Percentiles rank a stretch among this genome's conserved stretches.
phyloP scores from a whole-genome alignment of 208 protist genomes.

The Porcisia hertigi region DNA sequence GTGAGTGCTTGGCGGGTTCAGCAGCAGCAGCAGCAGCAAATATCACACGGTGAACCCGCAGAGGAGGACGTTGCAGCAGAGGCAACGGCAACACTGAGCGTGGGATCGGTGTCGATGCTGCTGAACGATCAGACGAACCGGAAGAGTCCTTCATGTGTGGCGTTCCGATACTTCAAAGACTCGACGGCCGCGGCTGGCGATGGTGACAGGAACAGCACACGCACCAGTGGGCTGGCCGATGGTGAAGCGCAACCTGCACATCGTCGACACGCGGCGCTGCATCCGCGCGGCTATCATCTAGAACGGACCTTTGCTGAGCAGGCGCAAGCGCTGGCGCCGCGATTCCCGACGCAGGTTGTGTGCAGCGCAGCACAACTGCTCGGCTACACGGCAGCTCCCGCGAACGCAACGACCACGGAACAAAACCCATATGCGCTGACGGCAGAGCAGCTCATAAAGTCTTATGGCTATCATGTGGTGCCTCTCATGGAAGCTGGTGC shows the following conservation, averaged over 20 bases:
- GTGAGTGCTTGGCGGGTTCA: constrained; percentile 22
- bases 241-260: not conserved
- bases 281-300: constrained; percentile 29
- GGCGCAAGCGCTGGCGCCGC: constrained; percentile 70
- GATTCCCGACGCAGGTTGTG: constrained; percentile 74
- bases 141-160: constrained; percentile 89
- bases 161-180: constrained; percentile 68
- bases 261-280: not conserved
- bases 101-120: constrained; percentile 67
- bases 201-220: constrained; percentile 1
- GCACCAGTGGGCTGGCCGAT: not conserved
- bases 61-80: not conserved
- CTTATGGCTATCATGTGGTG: constrained; percentile 23
- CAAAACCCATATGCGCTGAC: constrained; percentile 2
- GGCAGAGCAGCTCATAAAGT: constrained; percentile 6
- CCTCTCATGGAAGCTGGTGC: not conserved
- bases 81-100: constrained; percentile 12
- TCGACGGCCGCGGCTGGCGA: not conserved
- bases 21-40: constrained; percentile 22
- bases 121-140: constrained; percentile 94
- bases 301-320: constrained; percentile 91
- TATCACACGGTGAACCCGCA: constrained; percentile 3
- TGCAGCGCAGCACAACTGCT: constrained; percentile 63
- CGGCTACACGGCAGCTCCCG: constrained; percentile 15
- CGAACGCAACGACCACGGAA: not conserved